Base-by-base conservation (phyloP, 2,329 filamentous ascomycete genomes). In the Aspergillus fischeri region DNA sequence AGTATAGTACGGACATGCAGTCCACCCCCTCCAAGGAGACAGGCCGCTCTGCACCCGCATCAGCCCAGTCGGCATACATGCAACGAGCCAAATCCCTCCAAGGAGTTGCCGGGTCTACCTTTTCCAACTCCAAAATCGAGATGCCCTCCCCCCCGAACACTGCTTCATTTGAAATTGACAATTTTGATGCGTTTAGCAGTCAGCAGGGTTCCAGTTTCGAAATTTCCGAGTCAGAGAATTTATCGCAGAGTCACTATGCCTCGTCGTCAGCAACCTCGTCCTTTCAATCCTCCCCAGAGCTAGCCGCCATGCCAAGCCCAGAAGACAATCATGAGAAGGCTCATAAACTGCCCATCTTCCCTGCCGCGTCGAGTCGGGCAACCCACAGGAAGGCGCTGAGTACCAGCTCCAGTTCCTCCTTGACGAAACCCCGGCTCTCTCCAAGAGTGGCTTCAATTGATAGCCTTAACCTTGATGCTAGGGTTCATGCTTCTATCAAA, bases 401-500 rank as follows among this genome's bases (percentile, higher is more conserved):
- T 51, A 57, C 58, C 7, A 54, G 63, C 3, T 61, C 66, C 17
- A 61, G 62, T 29, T 54, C 63, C 5, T 65, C 70, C 1, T 71
- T 71, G 20, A 61, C 60, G n/a, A 73, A 75, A 51, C 62, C 73
- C 1, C 72, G 71, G 21, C 66, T 75, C 24, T 77, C 79, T 21
- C 74, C 75, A 20, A 72, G 74, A n/a, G 65, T 74, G 7, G 75
- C 78, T 51, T 75, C 77, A 4, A 76, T 79, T 38, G 74, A 77
- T 44, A 81, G 80, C 48, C 72, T 76, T 38, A 78, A 82, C 49
- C 75, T 83, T 24, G 80, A 81, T 59, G 71, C 83, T 35, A 80
- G 83, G 59, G 77, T 86, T 27, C 82, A 86, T 57, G 83, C 84
- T n/a, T 84, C 80, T 38, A 82, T 86, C 55, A 83, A 85, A 55